A percentile compares a stretch with the other conserved stretches of the same genome.
Evolutionary conservation across 164 flowering plant genomes (phyloP).

Genomic region (Stephania yunnanensis): DNA sequence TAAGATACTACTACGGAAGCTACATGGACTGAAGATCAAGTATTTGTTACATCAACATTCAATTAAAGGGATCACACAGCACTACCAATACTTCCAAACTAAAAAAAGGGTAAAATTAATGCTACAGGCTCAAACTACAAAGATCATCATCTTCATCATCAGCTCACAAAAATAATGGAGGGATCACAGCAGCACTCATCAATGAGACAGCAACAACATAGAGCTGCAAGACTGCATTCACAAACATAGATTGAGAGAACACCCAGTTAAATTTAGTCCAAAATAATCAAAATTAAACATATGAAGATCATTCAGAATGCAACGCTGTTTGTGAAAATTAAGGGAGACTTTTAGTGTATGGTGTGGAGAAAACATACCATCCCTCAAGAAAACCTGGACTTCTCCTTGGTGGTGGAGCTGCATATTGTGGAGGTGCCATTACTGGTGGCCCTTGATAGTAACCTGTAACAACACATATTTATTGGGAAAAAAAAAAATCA

Average conservation of each 20-base stretch:
- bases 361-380: slow-evolving; percentile 23
- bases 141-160: background rate
- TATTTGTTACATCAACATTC: background rate
- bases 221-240: slow-evolving; percentile 25
- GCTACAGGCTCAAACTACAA: background rate
- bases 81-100: background rate
- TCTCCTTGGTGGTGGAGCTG: slow-evolving; percentile 37
- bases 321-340: background rate
- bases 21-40: background rate
- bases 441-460: slow-evolving; percentile 49
- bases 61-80: background rate
- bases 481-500: background rate
- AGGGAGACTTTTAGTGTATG: background rate
- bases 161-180: slow-evolving; percentile 20
- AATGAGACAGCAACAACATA: slow-evolving; percentile 31
- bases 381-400: slow-evolving; percentile 30
- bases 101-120: background rate
- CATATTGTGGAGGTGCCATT: slow-evolving; percentile 48
- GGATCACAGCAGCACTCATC: slow-evolving; percentile 37
- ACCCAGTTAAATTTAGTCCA: background rate
- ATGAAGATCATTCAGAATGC: background rate
- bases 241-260: background rate
- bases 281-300: background rate
- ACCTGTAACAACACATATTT: slow-evolving; percentile 16
- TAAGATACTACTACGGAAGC: background rate